Evolutionary conservation across 306 rosid species (phyloP).

Genomic region (Lathyrus tuberosus): DNA sequence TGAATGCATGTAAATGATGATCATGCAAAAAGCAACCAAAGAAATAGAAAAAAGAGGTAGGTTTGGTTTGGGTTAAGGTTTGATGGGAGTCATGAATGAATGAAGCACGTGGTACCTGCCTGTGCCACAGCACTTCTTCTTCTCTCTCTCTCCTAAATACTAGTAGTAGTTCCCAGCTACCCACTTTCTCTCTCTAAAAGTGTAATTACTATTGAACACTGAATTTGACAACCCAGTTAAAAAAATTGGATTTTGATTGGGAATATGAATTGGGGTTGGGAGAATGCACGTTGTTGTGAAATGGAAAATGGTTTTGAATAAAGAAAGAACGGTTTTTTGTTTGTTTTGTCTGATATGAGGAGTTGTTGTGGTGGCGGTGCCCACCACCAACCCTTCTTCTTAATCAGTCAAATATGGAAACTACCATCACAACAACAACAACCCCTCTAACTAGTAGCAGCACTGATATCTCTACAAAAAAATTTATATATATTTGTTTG

Average conservation of each 20-base stretch:
- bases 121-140: neutral
- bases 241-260: neutral
- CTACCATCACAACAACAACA: neutral
- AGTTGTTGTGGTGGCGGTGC: neutral
- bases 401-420: neutral
- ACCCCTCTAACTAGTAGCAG: too few relatives aligned
- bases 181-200: neutral
- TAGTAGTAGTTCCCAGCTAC: constrained; percentile 20
- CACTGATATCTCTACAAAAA: too few relatives aligned
- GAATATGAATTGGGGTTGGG: neutral
- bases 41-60: neutral
- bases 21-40: constrained; percentile 8
- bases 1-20: constrained; percentile 9
- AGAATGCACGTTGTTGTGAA: too few relatives aligned
- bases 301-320: too few relatives aligned
- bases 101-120: constrained; percentile 11
- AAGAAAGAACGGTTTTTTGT: neutral
- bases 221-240: neutral
- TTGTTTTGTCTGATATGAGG: neutral
- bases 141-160: constrained; percentile 11
- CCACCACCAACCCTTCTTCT: constrained; percentile 22
- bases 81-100: constrained; percentile 1
- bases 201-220: neutral
- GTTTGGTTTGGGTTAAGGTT: constrained; percentile 22
- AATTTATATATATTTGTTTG: too few relatives aligned